These are phyloP conservation scores for Aspergillus sp. DNA, from an alignment of 2,329 filamentous ascomycete species.

Conservation along the genomic window DNA sequence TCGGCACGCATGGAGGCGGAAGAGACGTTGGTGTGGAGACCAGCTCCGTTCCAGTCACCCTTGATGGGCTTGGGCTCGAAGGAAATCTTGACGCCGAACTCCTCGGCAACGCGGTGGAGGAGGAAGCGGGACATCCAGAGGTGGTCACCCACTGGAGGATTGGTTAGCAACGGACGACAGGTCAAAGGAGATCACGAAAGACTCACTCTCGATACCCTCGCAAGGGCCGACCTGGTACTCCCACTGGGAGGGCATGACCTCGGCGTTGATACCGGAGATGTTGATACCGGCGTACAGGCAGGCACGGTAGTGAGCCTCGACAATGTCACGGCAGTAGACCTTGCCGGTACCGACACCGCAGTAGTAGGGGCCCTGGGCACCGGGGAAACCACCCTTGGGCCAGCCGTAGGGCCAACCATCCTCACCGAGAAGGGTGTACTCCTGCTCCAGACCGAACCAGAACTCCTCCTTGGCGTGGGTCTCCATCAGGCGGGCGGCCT, in stretches of 20 bases:
- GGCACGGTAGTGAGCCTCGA: slow-evolving; percentile 90
- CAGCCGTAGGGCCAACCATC: slow-evolving; percentile 90
- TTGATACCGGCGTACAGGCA: slow-evolving; percentile 86
- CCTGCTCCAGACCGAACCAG: slow-evolving; percentile 98
- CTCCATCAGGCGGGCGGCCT: slow-evolving; percentile 86
- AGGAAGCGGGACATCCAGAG: slow-evolving; percentile 93
- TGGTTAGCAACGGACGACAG: slow-evolving; percentile 20
- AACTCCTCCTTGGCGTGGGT: slow-evolving; percentile 77
- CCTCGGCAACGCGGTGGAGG: slow-evolving; percentile 87
- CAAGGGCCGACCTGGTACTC: slow-evolving; percentile 96
- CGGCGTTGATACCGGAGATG: slow-evolving; percentile 97
- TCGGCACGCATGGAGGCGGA: slow-evolving; percentile 84
- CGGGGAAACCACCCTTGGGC: slow-evolving; percentile 83
- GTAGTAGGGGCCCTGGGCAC: slow-evolving; percentile 93
- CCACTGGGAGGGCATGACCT: slow-evolving; percentile 98
- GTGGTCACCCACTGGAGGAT: slow-evolving; percentile 76
- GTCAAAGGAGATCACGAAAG: background rate
- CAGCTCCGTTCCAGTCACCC: slow-evolving; percentile 96
- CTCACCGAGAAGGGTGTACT: slow-evolving; percentile 89
- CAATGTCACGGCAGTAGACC: slow-evolving; percentile 96
- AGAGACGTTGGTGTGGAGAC: slow-evolving; percentile 92
- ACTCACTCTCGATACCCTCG: slow-evolving; percentile 75
- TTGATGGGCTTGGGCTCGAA: slow-evolving; percentile 94
- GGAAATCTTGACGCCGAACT: slow-evolving; percentile 94
- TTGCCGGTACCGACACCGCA: slow-evolving; percentile 96